Base-by-base conservation (phyloP, 192 early-diverging fungal species). In the Oehlia diaphana region DNA sequence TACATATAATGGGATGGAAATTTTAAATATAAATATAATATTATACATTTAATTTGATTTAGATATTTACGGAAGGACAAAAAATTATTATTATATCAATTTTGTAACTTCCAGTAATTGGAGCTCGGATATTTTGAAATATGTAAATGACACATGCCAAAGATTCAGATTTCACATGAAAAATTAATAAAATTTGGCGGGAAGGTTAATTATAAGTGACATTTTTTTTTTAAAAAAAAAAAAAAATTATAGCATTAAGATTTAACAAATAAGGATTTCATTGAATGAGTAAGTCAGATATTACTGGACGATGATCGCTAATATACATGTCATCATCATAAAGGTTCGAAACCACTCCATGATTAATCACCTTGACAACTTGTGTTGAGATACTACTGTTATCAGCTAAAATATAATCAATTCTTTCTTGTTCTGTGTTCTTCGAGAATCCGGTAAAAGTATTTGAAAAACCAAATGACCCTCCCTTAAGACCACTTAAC, bases 271-370 rank as follows among this genome's bases (percentile, higher is more conserved):
- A 47, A 12, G 8, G 44, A 12, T 19, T 33, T 72, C 70, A 72
- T 4, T 2, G 39, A 76, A 76, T 82, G 9, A 63, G 23, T 6
- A 84, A 62, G 19, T 70, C 74, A 53, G 79, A 78, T 42, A 85
- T 66, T 14, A 85, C 83, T 39, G 82, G 82, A 49, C 84, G 83
- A 78, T 85, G 84, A 39, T 85, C 84, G 71, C 84, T 85, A 70
- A 85, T 83, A 16, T 74, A 76, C 28, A 81, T 72, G 0, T 61
- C 73, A 70, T 85, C 84, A 58, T 85, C 84, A 35, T 77, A 85
- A 23, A 74, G 73, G 23, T 85, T 85, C 9, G 77, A 35, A 0
- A 84, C 21, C 0, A 84, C 76, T 2, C 80, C 84, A 75, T 66
- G 81, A 23, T 33, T 33, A 19, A 70, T 44, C 10, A 77, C 78